Percentiles rank a stretch among this genome's conserved stretches.
Evolutionary conservation across 2,329 filamentous ascomycete species (phyloP).

Genomic region (Didymella sp.): DNA sequence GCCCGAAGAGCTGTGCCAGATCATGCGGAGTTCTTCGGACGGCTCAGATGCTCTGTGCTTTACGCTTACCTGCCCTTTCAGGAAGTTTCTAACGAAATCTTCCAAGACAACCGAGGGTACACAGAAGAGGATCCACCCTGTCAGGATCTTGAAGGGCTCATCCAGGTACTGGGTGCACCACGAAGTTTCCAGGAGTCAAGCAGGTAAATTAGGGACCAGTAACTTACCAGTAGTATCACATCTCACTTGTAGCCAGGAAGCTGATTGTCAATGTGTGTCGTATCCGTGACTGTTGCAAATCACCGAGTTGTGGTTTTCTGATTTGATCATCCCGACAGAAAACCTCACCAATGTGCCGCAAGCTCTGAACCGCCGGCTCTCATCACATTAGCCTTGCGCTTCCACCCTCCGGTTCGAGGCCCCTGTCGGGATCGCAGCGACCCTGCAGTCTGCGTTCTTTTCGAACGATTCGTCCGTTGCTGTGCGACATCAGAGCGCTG

Average conservation of each 20-base stretch:
- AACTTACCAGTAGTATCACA: background rate
- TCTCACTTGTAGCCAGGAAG: background rate
- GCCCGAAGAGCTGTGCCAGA: background rate
- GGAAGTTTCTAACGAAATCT: background rate
- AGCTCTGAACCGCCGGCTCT: background rate
- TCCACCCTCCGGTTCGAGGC: background rate
- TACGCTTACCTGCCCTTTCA: background rate
- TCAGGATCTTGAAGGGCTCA: constrained; percentile 10
- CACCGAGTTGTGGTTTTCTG: background rate
- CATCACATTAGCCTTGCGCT: background rate
- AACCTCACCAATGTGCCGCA: background rate
- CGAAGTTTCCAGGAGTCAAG: background rate
- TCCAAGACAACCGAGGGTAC: background rate
- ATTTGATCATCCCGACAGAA: background rate
- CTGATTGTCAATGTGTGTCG: background rate
- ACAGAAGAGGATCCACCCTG: background rate
- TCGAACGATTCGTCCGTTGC: constrained; percentile 10
- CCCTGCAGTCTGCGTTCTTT: background rate
- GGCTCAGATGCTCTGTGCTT: background rate
- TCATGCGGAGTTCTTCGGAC: constrained; percentile 18
- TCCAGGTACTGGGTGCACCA: constrained; percentile 4
- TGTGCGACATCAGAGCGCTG: constrained; percentile 4
- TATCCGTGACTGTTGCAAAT: background rate
- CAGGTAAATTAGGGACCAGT: background rate
- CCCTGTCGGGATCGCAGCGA: background rate